phyloP scores from a whole-genome alignment of 805 yeast genomes.

The Starmerella apis region DNA sequence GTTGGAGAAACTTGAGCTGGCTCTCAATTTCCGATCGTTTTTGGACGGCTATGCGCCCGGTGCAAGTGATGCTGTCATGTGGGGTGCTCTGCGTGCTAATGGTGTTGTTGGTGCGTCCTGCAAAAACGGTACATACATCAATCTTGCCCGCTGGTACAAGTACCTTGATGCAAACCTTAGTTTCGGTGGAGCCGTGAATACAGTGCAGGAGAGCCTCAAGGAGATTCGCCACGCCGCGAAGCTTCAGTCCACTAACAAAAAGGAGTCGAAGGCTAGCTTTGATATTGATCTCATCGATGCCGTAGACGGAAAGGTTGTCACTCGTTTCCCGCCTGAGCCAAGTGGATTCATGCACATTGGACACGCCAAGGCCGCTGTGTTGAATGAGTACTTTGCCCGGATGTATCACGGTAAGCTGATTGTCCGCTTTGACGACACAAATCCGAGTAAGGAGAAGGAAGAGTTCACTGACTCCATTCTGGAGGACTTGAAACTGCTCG shows the following conservation, averaged over 20 bases:
- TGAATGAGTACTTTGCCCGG: constrained; percentile 93
- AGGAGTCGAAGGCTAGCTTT: constrained; percentile 84
- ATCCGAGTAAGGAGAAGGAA: constrained; percentile 90
- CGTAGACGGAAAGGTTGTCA: constrained; percentile 85
- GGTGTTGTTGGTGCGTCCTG: constrained; percentile 85
- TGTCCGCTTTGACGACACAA: constrained; percentile 95
- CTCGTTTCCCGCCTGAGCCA: constrained; percentile 99
- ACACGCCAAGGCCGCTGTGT: constrained; percentile 95
- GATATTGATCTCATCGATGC: constrained; percentile 92
- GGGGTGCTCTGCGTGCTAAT: constrained; percentile 92
- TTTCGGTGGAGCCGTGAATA: constrained; percentile 61
- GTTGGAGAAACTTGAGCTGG: constrained; percentile 70
- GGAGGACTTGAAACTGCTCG: constrained; percentile 82
- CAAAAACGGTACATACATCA: constrained; percentile 72
- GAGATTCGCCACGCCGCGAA: constrained; percentile 66
- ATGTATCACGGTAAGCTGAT: constrained; percentile 93
- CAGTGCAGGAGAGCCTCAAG: constrained; percentile 54
- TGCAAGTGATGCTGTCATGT: constrained; percentile 72
- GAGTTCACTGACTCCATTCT: constrained; percentile 91
- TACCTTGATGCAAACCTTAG: constrained; percentile 51
- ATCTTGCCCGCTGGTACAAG: constrained; percentile 88
- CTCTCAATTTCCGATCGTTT: constrained; percentile 75
- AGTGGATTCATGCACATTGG: constrained; percentile 98
- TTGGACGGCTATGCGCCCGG: constrained; percentile 56
- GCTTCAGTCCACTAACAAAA: constrained; percentile 55